A percentile compares a stretch with the other conserved stretches of the same genome.
Evolutionary conservation across 352 stramenopile genomes (phyloP).

Genomic region (Phytophthora lateralis): DNA sequence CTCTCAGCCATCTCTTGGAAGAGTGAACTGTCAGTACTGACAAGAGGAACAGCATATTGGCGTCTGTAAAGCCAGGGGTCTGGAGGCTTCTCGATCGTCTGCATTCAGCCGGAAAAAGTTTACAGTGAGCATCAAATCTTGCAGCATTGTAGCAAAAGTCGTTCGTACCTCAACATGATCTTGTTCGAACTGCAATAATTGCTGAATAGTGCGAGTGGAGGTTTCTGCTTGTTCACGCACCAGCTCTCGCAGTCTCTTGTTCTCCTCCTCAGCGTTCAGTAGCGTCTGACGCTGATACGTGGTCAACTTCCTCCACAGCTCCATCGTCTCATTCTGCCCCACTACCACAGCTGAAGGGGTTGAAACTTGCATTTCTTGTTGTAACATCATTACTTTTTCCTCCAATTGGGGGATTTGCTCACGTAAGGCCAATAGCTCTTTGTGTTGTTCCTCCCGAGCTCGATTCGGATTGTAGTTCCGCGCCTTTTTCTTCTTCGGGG

Average conservation of each 20-base stretch:
- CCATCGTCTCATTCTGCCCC: constrained; percentile 1
- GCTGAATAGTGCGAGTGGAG: constrained; percentile 6
- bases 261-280: constrained; percentile 25
- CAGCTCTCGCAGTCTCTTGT: constrained; percentile 26
- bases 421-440: constrained; percentile 29
- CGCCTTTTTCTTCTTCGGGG: constrained; percentile 21
- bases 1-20: constrained; percentile 30
- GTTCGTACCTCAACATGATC: constrained; percentile 6
- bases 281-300: constrained; percentile 20
- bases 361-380: not conserved
- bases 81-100: constrained; percentile 3
- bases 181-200: constrained; percentile 15
- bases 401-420: constrained; percentile 21
- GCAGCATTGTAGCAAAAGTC: not conserved
- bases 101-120: not conserved
- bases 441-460: constrained; percentile 20
- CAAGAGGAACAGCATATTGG: constrained; percentile 27
- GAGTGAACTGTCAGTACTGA: constrained; percentile 22
- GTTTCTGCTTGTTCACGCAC: constrained; percentile 19
- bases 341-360: not conserved
- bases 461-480: constrained; percentile 35
- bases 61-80: constrained; percentile 22
- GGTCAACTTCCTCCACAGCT: constrained; percentile 28
- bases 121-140: not conserved
- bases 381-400: constrained; percentile 13